Base-by-base conservation (phyloP, 2,329 filamentous ascomycete species). In the Penicillium expansum region DNA sequence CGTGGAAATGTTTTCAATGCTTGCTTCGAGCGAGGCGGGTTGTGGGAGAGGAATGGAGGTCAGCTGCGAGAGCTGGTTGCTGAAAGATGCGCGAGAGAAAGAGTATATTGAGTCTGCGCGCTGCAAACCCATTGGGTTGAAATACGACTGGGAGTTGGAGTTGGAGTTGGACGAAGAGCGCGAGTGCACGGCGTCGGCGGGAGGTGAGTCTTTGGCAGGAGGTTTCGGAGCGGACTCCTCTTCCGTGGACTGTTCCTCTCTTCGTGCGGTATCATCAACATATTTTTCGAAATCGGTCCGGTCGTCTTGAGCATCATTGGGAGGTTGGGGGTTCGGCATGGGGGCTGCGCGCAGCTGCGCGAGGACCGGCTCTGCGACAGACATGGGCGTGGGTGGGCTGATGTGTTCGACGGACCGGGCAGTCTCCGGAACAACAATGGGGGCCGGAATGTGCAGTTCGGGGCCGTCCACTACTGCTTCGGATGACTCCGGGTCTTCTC, bases 81-180 rank as follows among this genome's bases (percentile, higher is more conserved):
- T 90, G 73, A 99, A 96, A 7, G 93, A 97, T 33, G 89, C 89
- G 43, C 93, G 86, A 2, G 92, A 96, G 57, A 99, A 83, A 1
- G 94, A 96, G 75, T 96, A 97, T 64, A 97, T 92, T 35, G 93
- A 97, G 41, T 90, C 90, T 4, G 92, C 82, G 13, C 92, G 84
- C 22, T 82, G 81, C 8, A 84, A 71, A 53, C 79, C 73, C 22
- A 69, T 65, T 0, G 76, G 74, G 52, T 78, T 77, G 55, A 78
- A 77, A 57, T 77, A 78, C 2, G 76, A 77, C 51, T 76, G 74
- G 4, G 64, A 65, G 42, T 65, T 69, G 14, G 64, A 65, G 42
- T 65, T 69, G 14, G 73, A 73, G 5, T 64, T 69, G 16, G 73
- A 73, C 3, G 66, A 72, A n/a, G 66, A 60, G 39, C 64, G 62